Conservation (phyloP, 2,329 filamentous ascomycete genomes). For the Ophiostoma fasciatum region DNA sequence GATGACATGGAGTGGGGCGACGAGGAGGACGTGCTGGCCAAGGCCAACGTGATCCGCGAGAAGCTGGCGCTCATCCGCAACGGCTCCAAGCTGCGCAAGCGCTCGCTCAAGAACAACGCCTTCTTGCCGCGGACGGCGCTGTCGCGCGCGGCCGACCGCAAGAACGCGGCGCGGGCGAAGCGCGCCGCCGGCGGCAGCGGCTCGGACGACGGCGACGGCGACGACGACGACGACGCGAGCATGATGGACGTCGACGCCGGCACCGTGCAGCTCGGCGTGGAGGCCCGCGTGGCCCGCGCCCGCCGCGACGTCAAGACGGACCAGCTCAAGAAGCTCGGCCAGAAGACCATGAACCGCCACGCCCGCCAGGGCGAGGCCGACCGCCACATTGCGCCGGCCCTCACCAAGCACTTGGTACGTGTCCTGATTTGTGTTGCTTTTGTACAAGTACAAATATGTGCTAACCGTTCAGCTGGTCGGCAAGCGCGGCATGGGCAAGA, state of each 20-base stretch:
- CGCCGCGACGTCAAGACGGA: conserved; percentile 59
- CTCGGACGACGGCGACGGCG: conserved; percentile 45
- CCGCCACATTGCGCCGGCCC: conserved; percentile 65
- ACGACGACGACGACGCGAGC: conserved; percentile 50
- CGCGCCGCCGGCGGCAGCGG: conserved; percentile 13
- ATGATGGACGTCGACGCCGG: conserved; percentile 59
- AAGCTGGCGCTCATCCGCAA: conserved; percentile 88
- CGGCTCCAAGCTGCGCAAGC: conserved; percentile 76
- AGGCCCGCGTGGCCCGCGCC: conserved; percentile 44
- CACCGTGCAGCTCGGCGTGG: conserved; percentile 23
- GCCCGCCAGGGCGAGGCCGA: conserved; percentile 94
- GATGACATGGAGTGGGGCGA: conserved; percentile 62
- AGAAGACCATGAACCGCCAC: conserved; percentile 99
- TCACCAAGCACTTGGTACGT: conserved; percentile 85
- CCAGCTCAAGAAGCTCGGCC: conserved; percentile 71
- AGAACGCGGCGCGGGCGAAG: conserved; percentile 5
- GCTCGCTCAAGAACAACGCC: conserved; percentile 92
- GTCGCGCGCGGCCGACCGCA: conserved; percentile 45
- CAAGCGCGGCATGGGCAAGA: conserved; percentile 91
- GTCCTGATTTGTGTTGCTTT: conserved; percentile 3
- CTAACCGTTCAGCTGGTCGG: conserved; percentile 53
- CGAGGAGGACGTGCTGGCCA: conserved; percentile 73
- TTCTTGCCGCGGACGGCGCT: conserved; percentile 64
- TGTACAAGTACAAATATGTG: conserved; percentile 10
- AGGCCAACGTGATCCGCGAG: conserved; percentile 90